A percentile compares a stretch with the other conserved stretches of the same genome.
Evolutionary conservation across 2,329 filamentous ascomycete species (phyloP).

Genomic region (Tolypocladium cylindrosporum): DNA sequence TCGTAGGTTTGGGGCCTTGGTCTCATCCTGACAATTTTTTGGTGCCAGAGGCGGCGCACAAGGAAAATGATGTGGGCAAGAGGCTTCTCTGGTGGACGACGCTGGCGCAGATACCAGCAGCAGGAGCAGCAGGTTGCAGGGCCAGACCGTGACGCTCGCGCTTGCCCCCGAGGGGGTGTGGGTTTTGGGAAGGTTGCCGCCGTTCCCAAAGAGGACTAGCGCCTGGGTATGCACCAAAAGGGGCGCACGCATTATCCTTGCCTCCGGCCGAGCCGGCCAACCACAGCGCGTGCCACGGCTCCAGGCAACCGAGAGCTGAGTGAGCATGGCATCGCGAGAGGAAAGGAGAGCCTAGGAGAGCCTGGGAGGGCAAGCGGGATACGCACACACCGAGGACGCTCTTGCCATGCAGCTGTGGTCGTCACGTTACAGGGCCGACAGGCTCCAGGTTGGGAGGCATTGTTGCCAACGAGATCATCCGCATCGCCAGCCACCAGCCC

Average conservation of each 20-base stretch:
- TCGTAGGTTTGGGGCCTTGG: constrained; percentile 27
- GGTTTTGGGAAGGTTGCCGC: constrained; percentile 2
- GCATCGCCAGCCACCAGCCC: neutral
- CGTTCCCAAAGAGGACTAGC: neutral
- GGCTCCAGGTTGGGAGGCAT: neutral
- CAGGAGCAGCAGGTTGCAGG: constrained; percentile 3
- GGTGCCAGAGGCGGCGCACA: constrained; percentile 29
- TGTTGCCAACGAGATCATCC: neutral
- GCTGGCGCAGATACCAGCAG: constrained; percentile 9
- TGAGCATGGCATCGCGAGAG: neutral
- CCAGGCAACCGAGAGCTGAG: neutral
- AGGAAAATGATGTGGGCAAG: constrained; percentile 21
- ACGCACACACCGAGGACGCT: neutral
- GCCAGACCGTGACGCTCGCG: constrained; percentile 12
- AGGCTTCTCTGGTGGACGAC: constrained; percentile 15
- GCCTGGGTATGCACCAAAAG: neutral
- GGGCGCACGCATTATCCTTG: constrained; percentile 6
- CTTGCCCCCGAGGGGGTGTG: constrained; percentile 5
- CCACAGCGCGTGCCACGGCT: neutral
- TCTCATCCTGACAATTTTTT: constrained; percentile 29
- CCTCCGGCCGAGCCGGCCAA: constrained; percentile 1
- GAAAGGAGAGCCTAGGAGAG: neutral
- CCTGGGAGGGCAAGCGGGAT: neutral
- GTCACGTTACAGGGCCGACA: neutral
- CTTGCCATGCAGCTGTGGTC: neutral